Conservation (phyloP, 352 stramenopile genomes). For the Albugo laibachii region DNA sequence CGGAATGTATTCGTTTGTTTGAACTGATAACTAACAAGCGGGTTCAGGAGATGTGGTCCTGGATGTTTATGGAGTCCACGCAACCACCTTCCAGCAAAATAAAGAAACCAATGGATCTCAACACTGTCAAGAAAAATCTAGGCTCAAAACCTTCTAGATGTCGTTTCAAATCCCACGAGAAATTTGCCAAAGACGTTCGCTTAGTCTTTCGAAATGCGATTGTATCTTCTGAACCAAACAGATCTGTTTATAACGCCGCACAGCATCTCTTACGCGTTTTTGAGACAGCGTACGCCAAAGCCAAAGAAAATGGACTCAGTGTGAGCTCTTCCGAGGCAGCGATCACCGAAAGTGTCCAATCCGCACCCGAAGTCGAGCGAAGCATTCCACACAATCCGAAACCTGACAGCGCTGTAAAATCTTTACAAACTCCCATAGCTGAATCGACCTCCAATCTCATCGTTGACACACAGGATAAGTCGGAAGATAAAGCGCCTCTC, state of each 20-base stretch:
- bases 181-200: slow-evolving; percentile 62
- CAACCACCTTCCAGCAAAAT: slow-evolving; percentile 34
- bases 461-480: too few relatives aligned
- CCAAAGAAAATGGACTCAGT: slow-evolving; percentile 18
- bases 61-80: slow-evolving; percentile 70
- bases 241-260: slow-evolving; percentile 56
- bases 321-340: too few relatives aligned
- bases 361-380: too few relatives aligned
- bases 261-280: slow-evolving; percentile 66
- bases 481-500: not conserved
- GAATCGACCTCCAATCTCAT: too few relatives aligned
- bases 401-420: too few relatives aligned
- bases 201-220: slow-evolving; percentile 72
- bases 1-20: slow-evolving; percentile 61
- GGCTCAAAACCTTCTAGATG: slow-evolving; percentile 62
- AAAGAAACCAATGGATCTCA: slow-evolving; percentile 71
- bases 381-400: too few relatives aligned
- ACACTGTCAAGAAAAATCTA: slow-evolving; percentile 52
- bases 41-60: slow-evolving; percentile 73
- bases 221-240: slow-evolving; percentile 57
- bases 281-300: slow-evolving; percentile 59
- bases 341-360: too few relatives aligned
- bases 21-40: slow-evolving; percentile 59
- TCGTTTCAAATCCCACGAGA: slow-evolving; percentile 68
- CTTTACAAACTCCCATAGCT: too few relatives aligned